Evolutionary conservation across 352 stramenopile genomes (phyloP), one percentile per base, ranked within the genome.

Genomic region (Pythium oligandrum): DNA sequence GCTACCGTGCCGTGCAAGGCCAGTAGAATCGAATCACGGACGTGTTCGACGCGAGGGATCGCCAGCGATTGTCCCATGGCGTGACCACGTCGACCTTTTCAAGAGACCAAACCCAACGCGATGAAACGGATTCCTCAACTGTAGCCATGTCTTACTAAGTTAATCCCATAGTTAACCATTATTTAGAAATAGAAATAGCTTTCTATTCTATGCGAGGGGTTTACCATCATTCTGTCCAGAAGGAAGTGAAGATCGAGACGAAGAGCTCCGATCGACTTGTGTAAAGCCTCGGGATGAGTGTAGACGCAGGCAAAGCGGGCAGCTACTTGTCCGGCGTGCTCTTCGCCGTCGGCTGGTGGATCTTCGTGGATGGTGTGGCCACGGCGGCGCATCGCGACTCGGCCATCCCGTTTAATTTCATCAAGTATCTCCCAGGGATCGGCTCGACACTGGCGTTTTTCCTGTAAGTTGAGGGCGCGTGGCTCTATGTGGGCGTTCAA

Each of bases 361-460:
- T 87, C 12, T 63, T 87, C 45, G 66, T 75, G 38, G 76, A 87
- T 40, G 76, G 73, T 31, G 76, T 64, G 11, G 64, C 73, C 4
- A 75, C 55, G 8, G 76, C 76, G 7, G 53, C 64, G 6, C 67
- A 68, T 31, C 58, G 68, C 34, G 40, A 78, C 51, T 83, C 76
- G 44, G 58, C 79, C 43, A 84, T 83, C 40, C 69, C 76, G 11
- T 84, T 87, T 51, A 70, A 77, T 53, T 78, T 83, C 46, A 59
- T 72, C 50, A 78, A 84, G 49, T 84, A 83, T 47, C 53, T 75
- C 39, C 76, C 76, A 7, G 76, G 76, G 33, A 66, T 84, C 39
- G 47, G 77, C 49, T 82, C 76, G 1, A 81, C 71, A 39, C 63
- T 84, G 34, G 64, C 69, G 35, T 87, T 87, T 59, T 73, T 87